These are phyloP conservation scores for Heliamphora pulchella DNA, from an alignment of 179 eudicot genomes.

Conservation along the genomic window DNA sequence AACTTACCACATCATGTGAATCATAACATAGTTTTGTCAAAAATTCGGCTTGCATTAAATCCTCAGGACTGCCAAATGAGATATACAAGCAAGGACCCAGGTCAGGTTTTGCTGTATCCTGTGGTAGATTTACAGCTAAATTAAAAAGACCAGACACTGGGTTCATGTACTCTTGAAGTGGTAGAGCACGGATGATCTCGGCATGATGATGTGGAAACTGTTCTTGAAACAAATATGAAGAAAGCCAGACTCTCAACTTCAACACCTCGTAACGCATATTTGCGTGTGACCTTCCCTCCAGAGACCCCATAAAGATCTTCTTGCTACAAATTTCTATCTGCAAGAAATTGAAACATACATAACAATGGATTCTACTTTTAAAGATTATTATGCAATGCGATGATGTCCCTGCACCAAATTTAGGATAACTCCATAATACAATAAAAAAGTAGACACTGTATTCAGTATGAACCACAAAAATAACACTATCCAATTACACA, in stretches of 20 bases:
- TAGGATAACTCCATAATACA: background rate
- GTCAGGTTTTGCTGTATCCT: conserved; percentile 45
- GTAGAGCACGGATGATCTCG: conserved; percentile 54
- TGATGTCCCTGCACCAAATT: background rate
- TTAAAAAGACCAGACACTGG: conserved; percentile 67
- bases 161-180: conserved; percentile 68
- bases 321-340: conserved; percentile 60
- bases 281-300: conserved; percentile 40
- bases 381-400: background rate
- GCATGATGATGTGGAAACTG: conserved; percentile 53
- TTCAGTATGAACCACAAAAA: background rate
- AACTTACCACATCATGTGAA: conserved; percentile 63
- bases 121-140: conserved; percentile 56
- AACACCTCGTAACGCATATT: conserved; percentile 41
- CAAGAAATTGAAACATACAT: background rate
- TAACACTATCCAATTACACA: background rate
- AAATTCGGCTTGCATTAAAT: conserved; percentile 59
- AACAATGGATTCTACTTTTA: too few relatives aligned
- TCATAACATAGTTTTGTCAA: conserved; percentile 51
- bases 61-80: conserved; percentile 63
- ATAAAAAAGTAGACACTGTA: background rate
- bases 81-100: conserved; percentile 69
- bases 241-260: conserved; percentile 59
- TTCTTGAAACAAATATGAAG: conserved; percentile 47
- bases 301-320: conserved; percentile 50